A percentile compares a stretch with the other conserved stretches of the same genome.
Conservation (phyloP, 2,329 filamentous ascomycete species). For the Dactylonectria macrodidyma region DNA sequence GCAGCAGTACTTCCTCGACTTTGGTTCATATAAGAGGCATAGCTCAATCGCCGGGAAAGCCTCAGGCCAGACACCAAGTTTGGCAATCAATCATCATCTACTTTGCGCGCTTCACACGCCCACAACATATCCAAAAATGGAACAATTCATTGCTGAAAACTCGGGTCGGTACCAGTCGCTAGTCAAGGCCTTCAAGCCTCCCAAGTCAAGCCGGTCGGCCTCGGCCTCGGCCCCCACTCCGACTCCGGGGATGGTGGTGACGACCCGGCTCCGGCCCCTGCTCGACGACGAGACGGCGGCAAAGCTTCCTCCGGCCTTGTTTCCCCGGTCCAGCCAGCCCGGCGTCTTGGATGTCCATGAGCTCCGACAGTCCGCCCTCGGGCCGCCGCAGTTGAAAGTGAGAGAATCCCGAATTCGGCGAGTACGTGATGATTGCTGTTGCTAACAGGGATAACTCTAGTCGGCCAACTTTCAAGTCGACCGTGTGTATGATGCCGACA, state of each 20-base stretch:
- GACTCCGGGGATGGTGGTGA: conserved; percentile 52
- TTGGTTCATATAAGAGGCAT: not conserved
- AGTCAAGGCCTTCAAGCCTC: not conserved
- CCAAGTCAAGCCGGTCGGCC: conserved; percentile 31
- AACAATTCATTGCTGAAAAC: not conserved
- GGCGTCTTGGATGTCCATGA: conserved; percentile 56
- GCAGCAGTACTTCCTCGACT: not conserved
- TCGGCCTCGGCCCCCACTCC: conserved; percentile 32
- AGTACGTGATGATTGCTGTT: not conserved
- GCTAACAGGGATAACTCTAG: conserved; percentile 34
- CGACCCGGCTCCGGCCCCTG: conserved; percentile 55
- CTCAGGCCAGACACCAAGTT: not conserved
- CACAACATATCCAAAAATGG: not conserved
- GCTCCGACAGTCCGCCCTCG: conserved; percentile 51
- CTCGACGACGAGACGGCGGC: conserved; percentile 51
- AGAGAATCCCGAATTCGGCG: not conserved
- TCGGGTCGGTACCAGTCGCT: not conserved
- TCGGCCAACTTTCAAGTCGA: conserved; percentile 55
- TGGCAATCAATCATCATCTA: not conserved
- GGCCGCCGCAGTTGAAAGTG: conserved; percentile 51
- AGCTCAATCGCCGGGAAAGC: not conserved
- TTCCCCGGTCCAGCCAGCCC: conserved; percentile 39
- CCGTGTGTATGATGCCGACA: conserved; percentile 52
- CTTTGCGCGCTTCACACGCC: not conserved
- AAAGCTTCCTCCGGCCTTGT: conserved; percentile 49